Conservation (phyloP, 129 eudicot species). For the Erigeron canadensis region DNA sequence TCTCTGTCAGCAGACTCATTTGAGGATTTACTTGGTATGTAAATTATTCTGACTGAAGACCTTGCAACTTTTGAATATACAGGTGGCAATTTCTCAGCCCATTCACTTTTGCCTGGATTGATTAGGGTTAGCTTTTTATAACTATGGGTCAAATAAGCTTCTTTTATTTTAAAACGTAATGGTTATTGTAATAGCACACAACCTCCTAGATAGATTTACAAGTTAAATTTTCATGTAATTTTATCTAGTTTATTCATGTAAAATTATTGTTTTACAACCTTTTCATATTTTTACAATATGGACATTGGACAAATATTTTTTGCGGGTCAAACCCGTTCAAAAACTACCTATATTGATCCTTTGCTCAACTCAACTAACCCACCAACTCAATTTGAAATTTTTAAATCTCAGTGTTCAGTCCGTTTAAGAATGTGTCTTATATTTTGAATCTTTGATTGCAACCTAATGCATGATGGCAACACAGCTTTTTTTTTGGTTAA, state of each 20-base stretch:
- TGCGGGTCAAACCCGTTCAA: not conserved
- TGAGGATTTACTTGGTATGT: conserved; percentile 98
- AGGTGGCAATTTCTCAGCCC: no score
- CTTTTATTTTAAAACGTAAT: not conserved
- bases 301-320: not conserved
- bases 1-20: conserved; percentile 66
- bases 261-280: not conserved
- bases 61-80: not conserved
- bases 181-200: not conserved
- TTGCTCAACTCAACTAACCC: not conserved
- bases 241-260: not conserved
- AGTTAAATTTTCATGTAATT: not conserved
- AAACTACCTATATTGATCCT: not conserved
- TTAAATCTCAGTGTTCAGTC: not conserved
- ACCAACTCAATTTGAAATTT: not conserved
- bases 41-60: not conserved
- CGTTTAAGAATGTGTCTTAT: not conserved
- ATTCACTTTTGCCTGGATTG: not conserved
- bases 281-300: not conserved
- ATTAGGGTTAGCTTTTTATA: no score
- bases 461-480: not conserved
- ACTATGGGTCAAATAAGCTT: not conserved
- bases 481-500: not conserved
- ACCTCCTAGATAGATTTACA: not conserved
- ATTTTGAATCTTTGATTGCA: not conserved